phyloP scores from a whole-genome alignment of 129 eudicot species.

The Flaveria sonorensis region DNA sequence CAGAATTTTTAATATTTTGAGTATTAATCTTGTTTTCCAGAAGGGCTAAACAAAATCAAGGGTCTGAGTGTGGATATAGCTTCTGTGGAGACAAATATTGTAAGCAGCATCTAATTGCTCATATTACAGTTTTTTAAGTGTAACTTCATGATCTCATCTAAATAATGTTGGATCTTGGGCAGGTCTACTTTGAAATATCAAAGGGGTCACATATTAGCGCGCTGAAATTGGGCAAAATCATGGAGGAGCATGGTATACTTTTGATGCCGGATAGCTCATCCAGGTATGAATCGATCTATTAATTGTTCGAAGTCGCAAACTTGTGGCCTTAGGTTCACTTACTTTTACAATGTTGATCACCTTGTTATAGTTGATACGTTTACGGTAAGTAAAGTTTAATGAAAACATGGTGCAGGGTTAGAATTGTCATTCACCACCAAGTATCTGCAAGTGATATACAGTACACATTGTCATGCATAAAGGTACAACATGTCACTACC shows the following conservation, averaged over 20 bases:
- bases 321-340: neutral
- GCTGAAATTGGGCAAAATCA: slow-evolving; percentile 52
- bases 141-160: neutral
- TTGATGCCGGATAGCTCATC: slow-evolving; percentile 63
- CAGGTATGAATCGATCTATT: slow-evolving; percentile 48
- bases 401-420: slow-evolving; percentile 44
- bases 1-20: neutral
- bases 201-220: slow-evolving; percentile 53
- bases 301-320: neutral
- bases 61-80: slow-evolving; percentile 66
- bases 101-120: slow-evolving; percentile 37
- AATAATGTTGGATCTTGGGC: slow-evolving; percentile 15
- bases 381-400: neutral
- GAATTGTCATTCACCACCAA: slow-evolving; percentile 91
- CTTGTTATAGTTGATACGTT: neutral
- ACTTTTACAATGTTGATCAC: neutral
- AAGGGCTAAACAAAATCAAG: slow-evolving; percentile 65
- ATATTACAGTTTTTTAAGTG: neutral
- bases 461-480: slow-evolving; percentile 70
- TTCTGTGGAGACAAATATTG: slow-evolving; percentile 86
- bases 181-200: slow-evolving; percentile 72
- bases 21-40: slow-evolving; percentile 42
- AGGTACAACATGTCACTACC: slow-evolving; percentile 44
- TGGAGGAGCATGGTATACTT: slow-evolving; percentile 77
- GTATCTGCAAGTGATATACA: slow-evolving; percentile 80